Base-by-base conservation (phyloP, 345 rosid species). In the Populus nigra region DNA sequence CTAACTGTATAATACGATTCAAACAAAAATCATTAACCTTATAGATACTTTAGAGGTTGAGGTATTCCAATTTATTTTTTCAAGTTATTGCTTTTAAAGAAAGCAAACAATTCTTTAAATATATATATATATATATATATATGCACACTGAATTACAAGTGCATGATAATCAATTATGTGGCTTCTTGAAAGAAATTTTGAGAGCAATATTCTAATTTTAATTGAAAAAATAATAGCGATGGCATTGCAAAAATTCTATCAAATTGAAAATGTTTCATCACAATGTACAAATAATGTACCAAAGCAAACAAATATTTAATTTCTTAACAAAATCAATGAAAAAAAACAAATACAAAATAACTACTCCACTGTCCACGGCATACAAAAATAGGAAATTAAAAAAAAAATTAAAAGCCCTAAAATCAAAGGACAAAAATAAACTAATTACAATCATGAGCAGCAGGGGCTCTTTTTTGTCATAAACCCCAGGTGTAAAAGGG, bases 401-500 rank as follows among this genome's bases (percentile, higher is more conserved):
- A 71, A 71, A 13, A 70, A 6, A 49, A 3, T 7, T 49, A 65
- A 5, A 45, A 49, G 39, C 53, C 71, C 77, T 47, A 18, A 12
- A 49, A 27, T 27, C 22, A 9, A 57, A 75, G 33, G 8, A 22
- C 43, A n/a, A 18, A 41, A 23, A 43, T 5, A 4, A 31, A 13
- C 18, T 33, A 49, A 17, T 5, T 31, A 43, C 5, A 23, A 41
- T 39, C 27, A 27, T 38, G 17, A 31, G 98, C 99, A 1, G 88
- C 50, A 0, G 97, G 99, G 5, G 98, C 98, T 84, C 98, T 84
- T 91, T 93, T 84, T 77, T 91, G 82, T 96, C 98, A 45, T 96
- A 92, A 0, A 89, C 93, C n/a, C 99, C 99, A 0, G 86, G 86
- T 0, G 98, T 98, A 18, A 93, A 93, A 29, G 99, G 99, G 88